phyloP scores from a whole-genome alignment of 345 rosid genomes.

The Conringia planisiliqua region DNA sequence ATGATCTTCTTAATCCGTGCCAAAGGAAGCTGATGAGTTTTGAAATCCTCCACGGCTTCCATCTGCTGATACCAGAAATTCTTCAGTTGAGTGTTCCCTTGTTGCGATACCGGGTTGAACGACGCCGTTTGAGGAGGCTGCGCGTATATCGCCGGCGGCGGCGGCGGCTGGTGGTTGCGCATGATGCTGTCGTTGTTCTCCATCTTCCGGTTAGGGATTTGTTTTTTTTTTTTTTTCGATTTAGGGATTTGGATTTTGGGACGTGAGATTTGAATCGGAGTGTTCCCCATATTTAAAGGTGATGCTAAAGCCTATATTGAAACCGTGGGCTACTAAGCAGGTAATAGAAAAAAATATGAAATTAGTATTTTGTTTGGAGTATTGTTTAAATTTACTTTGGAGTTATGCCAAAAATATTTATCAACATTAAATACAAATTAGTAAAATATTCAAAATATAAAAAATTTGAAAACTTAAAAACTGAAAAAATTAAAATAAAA shows the following conservation, averaged over 20 bases:
- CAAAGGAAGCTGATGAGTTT: conserved; percentile 77
- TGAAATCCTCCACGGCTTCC: conserved; percentile 71
- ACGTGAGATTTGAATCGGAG: neutral
- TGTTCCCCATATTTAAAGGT: neutral
- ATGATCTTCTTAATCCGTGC: conserved; percentile 89
- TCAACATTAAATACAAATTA: too few relatives aligned
- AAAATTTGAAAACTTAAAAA: too few relatives aligned
- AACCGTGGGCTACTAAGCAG: neutral
- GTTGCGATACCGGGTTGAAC: neutral
- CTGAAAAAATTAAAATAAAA: too few relatives aligned
- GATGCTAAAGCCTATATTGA: neutral
- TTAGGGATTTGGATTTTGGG: neutral
- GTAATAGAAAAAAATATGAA: neutral
- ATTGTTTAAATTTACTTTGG: too few relatives aligned
- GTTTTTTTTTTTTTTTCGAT: neutral
- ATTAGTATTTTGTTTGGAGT: too few relatives aligned
- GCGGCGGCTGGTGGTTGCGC: conserved; percentile 18
- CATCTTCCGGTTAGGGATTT: neutral
- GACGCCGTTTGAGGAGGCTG: conserved; percentile 39
- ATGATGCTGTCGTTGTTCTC: neutral
- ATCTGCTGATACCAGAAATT: conserved; percentile 68
- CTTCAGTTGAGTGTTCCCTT: conserved; percentile 39
- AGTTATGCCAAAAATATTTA: too few relatives aligned
- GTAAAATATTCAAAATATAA: too few relatives aligned
- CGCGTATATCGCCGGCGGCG: conserved; percentile 17